Base-by-base conservation (phyloP, 106 monocot species). In the Allium cepa region DNA sequence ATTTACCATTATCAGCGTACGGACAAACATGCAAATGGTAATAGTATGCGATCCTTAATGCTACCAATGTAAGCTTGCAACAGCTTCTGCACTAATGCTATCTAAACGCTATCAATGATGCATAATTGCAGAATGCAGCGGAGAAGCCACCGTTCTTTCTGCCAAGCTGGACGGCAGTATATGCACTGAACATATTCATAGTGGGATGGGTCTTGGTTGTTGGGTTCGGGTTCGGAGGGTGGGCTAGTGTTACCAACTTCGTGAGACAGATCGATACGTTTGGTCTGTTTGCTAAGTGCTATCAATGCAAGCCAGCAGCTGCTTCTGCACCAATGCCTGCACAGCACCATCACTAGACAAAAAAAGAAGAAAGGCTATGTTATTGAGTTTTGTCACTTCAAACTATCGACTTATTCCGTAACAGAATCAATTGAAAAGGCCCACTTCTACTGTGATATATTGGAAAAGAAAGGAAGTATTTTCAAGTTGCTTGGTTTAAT, bases 231-330 rank as follows among this genome's bases (percentile, higher is more conserved):
- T 57, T 86, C 60, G 86, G 86, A 9, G 86, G 86, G 1, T 86
- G 82, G 82, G 86, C 86, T 10, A 82, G 82, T 74, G 26, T 87
- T 18, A 70, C 73, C 62, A 87, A 87, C 74, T 87, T 87, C 74
- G 55, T 87, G 70, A 67, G 49, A 60, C 87, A 87, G 74, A 62
- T 87, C 10, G 74, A 82, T 74, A 77, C 77, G 11, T 87, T 87
- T 27, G 87, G 87, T 2, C 70, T 87, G 26, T 87, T 87, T 50
- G 82, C 87, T 53, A 87, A 87, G 64, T 87, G 87, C 74, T 87
- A 87, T 74, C 87, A 87, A 79, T 87, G 87, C 71, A 26, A 70
- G 15, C 79, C 79, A 56, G 57, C 76, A 0, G 61, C 80, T 2
- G 50, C 73, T 0, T 26, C 77, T 3, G 49, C 69, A 50, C 77